These are phyloP conservation scores for Monosporascus sp. DNA, from an alignment of 2,329 filamentous ascomycete species.

Conservation along the genomic window DNA sequence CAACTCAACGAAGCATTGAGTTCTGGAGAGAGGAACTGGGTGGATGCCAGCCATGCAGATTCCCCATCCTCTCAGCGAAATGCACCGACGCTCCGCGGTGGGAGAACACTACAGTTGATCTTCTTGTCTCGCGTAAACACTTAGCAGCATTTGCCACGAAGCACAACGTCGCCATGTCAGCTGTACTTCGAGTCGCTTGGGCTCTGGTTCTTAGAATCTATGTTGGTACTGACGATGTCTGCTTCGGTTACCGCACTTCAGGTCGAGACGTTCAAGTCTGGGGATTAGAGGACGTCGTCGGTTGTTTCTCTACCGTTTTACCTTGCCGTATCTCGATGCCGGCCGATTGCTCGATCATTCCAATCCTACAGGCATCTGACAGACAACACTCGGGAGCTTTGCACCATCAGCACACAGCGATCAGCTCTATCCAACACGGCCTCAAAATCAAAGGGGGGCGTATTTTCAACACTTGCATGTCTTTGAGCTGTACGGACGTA, in stretches of 20 bases:
- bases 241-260: slow-evolving; percentile 48
- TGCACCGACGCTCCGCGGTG: slow-evolving; percentile 18
- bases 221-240: slow-evolving; percentile 45
- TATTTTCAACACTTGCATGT: slow-evolving; percentile 49
- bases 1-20: slow-evolving; percentile 32
- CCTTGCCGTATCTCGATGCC: slow-evolving; percentile 17
- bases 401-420: slow-evolving; percentile 40
- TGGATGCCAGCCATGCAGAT: slow-evolving; percentile 37
- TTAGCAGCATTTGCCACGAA: slow-evolving; percentile 40
- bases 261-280: slow-evolving; percentile 40
- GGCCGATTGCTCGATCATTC: slow-evolving; percentile 15
- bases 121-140: slow-evolving; percentile 35
- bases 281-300: slow-evolving; percentile 38
- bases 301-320: slow-evolving; percentile 36
- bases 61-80: slow-evolving; percentile 35
- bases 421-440: slow-evolving; percentile 43
- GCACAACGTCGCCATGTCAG: slow-evolving; percentile 39
- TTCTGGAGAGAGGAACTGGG: slow-evolving; percentile 41
- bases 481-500: slow-evolving; percentile 37
- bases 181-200: slow-evolving; percentile 56
- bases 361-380: slow-evolving; percentile 21
- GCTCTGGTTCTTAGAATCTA: slow-evolving; percentile 52
- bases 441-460: slow-evolving; percentile 35
- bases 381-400: slow-evolving; percentile 21
- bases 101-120: slow-evolving; percentile 33